Percentiles rank a stretch among this genome's conserved stretches.
Evolutionary conservation across 306 rosid genomes (phyloP).

Genomic region (Cercis canadensis): DNA sequence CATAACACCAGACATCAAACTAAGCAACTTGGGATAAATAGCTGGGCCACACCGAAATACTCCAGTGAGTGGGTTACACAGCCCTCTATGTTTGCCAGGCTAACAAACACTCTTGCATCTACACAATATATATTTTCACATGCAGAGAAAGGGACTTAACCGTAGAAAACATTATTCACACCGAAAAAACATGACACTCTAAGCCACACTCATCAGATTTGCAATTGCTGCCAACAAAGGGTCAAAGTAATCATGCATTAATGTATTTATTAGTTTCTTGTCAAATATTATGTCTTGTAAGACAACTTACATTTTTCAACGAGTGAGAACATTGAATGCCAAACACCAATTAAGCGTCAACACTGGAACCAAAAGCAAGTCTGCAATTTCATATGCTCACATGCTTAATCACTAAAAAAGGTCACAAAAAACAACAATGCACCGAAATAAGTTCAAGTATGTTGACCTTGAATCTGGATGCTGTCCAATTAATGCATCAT

Average conservation of each 20-base stretch:
- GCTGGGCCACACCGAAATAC: no score
- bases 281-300: slow-evolving; percentile 7
- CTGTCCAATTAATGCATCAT: slow-evolving; percentile 29
- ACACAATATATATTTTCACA: no score
- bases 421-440: neutral
- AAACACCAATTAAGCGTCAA: slow-evolving; percentile 17
- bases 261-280: slow-evolving; percentile 1
- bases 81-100: no score
- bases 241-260: neutral
- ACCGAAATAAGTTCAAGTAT: slow-evolving; percentile 1
- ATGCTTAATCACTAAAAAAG: slow-evolving; percentile 14
- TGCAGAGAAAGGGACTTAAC: no score
- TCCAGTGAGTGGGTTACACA: no score
- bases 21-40: no score
- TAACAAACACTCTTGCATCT: no score
- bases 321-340: slow-evolving; percentile 1
- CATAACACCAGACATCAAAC: no score
- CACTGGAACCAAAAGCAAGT: slow-evolving; percentile 24
- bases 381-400: slow-evolving; percentile 18
- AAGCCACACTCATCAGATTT: slow-evolving; percentile 25
- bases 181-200: neutral
- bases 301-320: neutral
- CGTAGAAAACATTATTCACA: no score
- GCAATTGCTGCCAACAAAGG: slow-evolving; percentile 17
- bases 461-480: slow-evolving; percentile 42